These are phyloP conservation scores for Ceriops tagal DNA, from an alignment of 345 rosid species.

Conservation along the genomic window DNA sequence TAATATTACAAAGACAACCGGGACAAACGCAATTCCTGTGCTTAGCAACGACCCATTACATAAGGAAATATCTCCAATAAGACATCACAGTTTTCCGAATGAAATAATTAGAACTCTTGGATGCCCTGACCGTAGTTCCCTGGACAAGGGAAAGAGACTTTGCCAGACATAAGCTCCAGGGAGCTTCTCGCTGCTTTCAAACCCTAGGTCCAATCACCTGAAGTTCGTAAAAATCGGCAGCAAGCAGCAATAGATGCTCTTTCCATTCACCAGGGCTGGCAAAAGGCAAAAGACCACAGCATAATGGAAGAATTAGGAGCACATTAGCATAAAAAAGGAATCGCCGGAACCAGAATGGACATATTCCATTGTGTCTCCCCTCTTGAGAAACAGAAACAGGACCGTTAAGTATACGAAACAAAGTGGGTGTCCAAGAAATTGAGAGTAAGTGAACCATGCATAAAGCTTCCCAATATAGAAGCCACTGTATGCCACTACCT, in stretches of 20 bases:
- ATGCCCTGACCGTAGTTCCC: too few species aligned
- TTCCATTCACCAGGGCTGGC: conserved; percentile 66
- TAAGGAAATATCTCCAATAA: too few species aligned
- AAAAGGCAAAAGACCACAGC: conserved; percentile 74
- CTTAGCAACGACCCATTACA: too few species aligned
- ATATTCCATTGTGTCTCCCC: conserved; percentile 7
- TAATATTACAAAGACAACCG: too few species aligned
- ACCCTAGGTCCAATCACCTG: conserved; percentile 17
- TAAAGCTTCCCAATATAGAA: conserved; percentile 61
- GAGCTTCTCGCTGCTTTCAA: neutral
- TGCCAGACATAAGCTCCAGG: neutral
- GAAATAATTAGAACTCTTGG: too few species aligned
- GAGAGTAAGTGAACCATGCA: conserved; percentile 67
- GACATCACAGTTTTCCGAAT: too few species aligned
- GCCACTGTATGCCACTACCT: conserved; percentile 72
- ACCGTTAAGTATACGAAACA: conserved; percentile 54
- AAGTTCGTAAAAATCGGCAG: neutral
- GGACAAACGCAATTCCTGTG: too few species aligned
- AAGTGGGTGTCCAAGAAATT: conserved; percentile 33
- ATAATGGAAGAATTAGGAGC: conserved; percentile 49
- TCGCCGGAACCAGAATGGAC: conserved; percentile 68
- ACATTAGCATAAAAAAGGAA: conserved; percentile 37
- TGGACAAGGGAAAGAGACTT: neutral
- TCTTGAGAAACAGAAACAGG: conserved; percentile 35
- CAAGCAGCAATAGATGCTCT: conserved; percentile 41